Evolutionary conservation across 371 early-diverging fungal species (phyloP).

Genomic region (Mortierella sp.): DNA sequence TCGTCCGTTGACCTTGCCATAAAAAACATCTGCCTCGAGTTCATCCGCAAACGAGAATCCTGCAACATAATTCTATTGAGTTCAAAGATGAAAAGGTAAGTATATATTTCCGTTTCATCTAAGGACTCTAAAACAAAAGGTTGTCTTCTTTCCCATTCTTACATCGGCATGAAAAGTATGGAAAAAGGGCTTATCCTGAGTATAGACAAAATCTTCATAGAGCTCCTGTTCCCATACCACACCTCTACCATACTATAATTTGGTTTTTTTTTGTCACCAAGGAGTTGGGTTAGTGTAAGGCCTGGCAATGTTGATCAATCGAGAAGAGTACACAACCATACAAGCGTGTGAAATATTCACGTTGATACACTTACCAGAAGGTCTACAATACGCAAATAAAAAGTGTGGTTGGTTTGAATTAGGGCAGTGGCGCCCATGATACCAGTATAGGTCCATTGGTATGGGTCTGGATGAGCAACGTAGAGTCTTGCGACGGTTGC

Average conservation of each 20-base stretch:
- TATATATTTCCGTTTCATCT: background rate
- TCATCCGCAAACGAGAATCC: conserved; percentile 92
- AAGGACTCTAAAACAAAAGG: background rate
- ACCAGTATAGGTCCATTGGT: conserved; percentile 78
- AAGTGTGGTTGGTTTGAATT: conserved; percentile 64
- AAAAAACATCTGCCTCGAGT: conserved; percentile 83
- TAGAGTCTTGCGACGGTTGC: conserved; percentile 88
- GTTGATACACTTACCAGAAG: conserved; percentile 65
- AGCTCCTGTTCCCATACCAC: conserved; percentile 90
- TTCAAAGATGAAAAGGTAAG: background rate
- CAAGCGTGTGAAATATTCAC: background rate
- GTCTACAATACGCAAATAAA: conserved; percentile 84
- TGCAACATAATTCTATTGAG: conserved; percentile 72
- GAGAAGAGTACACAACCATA: background rate
- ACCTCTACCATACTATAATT: conserved; percentile 61
- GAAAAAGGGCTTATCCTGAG: conserved; percentile 80
- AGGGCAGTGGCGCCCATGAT: conserved; percentile 87
- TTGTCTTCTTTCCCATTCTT: conserved; percentile 32
- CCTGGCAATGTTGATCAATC: background rate
- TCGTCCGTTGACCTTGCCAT: conserved; percentile 73
- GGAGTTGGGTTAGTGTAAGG: background rate
- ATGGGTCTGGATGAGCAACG: conserved; percentile 79
- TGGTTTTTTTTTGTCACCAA: background rate
- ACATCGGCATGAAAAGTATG: conserved; percentile 90
- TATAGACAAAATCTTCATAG: conserved; percentile 79